Base-by-base conservation (phyloP, 2,329 filamentous ascomycete genomes). In the Whalleya microplaca region DNA sequence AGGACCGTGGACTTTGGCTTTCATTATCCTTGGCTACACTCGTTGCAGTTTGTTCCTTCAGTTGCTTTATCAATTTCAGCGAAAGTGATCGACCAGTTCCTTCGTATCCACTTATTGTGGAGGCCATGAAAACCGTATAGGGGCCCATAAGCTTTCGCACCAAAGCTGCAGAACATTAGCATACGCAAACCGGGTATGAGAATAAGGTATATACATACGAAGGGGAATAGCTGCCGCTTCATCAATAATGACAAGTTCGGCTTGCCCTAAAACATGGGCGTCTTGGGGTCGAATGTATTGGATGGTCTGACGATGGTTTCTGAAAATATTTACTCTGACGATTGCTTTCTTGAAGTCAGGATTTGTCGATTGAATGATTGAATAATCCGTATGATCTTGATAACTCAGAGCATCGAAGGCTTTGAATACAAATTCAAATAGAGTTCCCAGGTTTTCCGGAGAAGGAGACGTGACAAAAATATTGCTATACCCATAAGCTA, bases 311-410 rank as follows among this genome's bases (percentile, higher is more conserved):
- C 95, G 87, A 76, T 99, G 95, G 68, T 96, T 89, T 61, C 93
- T 84, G 77, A 98, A 92, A 47, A 99, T 87, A 75, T 99, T 98
- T 64, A 99, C 95, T 50, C 95, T 84, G 19, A 99, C 95, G 70
- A 99, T 96, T 2, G 95, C 95, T 78, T 99, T 99, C 81, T 98
- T 97, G 80, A 98, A 97, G 65, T 97, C 94, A 0, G 95, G 94
- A 73, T 99, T 97, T 2, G 94, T 98, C 1, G 93, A 97, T 71
- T 99, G 95, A 55, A 98, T 92, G 65, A 99, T 98, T 51, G 92
- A 96, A 76, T 99, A 99, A 71, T 99, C 95, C 66, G 92, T 87
- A 71, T 99, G 95, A 67, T 99, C 95, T 62, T 92, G 86, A 70
- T 99, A 99, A 29, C 89, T 91, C 23, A 99, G 81, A 10, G 93